phyloP scores from a whole-genome alignment of 257 asterid genomes.

The Jasminum sambac region DNA sequence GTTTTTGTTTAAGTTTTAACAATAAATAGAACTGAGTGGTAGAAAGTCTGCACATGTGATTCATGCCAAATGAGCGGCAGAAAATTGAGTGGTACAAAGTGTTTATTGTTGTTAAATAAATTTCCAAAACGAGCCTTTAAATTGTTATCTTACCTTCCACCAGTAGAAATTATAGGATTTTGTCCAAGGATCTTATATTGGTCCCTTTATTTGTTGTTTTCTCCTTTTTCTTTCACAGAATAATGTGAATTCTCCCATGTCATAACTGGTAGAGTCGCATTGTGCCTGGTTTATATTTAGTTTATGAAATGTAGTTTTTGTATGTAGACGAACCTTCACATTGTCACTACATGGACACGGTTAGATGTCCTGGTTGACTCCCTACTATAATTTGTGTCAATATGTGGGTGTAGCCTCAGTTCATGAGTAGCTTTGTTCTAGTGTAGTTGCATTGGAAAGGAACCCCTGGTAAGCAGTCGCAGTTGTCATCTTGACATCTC shows the following conservation, averaged over 20 bases:
- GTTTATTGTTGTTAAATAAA: no score
- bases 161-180: constrained; percentile 9
- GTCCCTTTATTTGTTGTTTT: no score
- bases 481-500: neutral
- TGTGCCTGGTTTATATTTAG: neutral
- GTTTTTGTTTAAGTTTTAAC: no score
- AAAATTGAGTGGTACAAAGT: no score
- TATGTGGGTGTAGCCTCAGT: neutral
- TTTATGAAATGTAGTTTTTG: neutral
- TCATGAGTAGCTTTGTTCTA: neutral
- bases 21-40: no score
- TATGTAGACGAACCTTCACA: neutral
- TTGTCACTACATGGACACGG: neutral
- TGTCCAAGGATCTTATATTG: neutral
- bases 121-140: neutral
- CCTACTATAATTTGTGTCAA: neutral
- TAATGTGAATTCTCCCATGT: neutral
- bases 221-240: no score
- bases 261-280: neutral
- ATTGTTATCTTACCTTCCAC: neutral
- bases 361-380: neutral
- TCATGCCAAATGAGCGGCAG: no score
- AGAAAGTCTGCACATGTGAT: no score
- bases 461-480: neutral
- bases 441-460: neutral